Conservation (phyloP, 2,329 filamentous ascomycete genomes). For the Aspergillus puulaauensis region DNA sequence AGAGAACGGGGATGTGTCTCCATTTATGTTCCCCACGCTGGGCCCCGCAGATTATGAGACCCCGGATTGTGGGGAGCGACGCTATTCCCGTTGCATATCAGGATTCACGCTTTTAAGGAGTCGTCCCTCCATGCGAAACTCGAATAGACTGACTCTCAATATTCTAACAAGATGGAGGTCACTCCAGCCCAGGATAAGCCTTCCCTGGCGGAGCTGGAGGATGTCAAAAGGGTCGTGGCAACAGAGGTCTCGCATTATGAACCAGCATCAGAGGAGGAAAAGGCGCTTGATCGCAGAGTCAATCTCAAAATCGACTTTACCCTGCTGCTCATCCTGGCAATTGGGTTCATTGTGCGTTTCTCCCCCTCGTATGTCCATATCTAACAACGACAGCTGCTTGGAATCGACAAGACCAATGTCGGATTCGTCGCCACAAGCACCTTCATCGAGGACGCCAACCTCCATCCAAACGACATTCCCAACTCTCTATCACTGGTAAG, state of each 20-base stretch:
- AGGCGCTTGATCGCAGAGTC: not conserved
- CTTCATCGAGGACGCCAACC: slow-evolving; percentile 11
- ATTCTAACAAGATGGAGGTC: too few relatives aligned
- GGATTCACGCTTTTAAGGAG: not conserved
- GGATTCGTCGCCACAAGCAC: slow-evolving; percentile 13
- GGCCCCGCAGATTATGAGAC: not conserved
- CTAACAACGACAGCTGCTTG: not conserved
- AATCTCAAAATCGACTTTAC: not conserved
- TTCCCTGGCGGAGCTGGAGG: not conserved
- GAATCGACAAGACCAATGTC: slow-evolving; percentile 14
- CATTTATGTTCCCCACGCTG: slow-evolving; percentile 1
- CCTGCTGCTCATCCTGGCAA: not conserved
- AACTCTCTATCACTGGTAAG: slow-evolving; percentile 12
- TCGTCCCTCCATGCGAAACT: too few relatives aligned
- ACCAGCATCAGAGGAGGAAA: not conserved
- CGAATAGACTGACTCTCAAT: too few relatives aligned
- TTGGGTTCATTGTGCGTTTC: not conserved
- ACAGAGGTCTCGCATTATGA: not conserved
- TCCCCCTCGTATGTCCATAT: too few relatives aligned
- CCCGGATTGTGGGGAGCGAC: not conserved
- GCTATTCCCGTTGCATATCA: not conserved
- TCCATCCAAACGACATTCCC: slow-evolving; percentile 8
- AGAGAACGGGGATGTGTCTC: not conserved
- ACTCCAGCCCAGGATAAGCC: not conserved
- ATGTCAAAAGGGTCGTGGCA: not conserved